These are phyloP conservation scores for Pichia pseudocactophila DNA, from an alignment of 805 yeast genomes.

Conservation along the genomic window DNA sequence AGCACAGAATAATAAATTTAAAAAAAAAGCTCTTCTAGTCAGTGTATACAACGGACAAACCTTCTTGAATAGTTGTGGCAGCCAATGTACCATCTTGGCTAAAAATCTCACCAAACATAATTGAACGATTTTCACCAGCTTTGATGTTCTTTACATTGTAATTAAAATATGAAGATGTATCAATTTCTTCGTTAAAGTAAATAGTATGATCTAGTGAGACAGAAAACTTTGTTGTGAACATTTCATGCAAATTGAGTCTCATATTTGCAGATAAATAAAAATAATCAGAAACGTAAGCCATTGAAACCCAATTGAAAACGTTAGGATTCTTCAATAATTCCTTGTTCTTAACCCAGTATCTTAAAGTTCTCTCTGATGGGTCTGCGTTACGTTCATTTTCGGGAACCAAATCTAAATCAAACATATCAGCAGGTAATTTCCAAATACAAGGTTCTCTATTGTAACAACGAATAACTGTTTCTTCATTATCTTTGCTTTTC, in stretches of 20 bases:
- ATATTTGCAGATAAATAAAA: constrained; percentile 44
- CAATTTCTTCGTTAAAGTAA: constrained; percentile 50
- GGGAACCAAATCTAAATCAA: constrained; percentile 21
- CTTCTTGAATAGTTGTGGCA: constrained; percentile 61
- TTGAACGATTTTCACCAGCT: constrained; percentile 43
- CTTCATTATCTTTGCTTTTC: constrained; percentile 14
- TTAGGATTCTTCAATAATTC: constrained; percentile 17
- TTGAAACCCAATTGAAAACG: constrained; percentile 44
- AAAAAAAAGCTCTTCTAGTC: constrained; percentile 2
- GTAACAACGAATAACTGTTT: constrained; percentile 20
- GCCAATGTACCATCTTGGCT: constrained; percentile 40
- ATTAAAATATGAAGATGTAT: constrained; percentile 36
- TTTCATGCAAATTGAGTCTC: constrained; percentile 39
- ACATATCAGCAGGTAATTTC: constrained; percentile 27
- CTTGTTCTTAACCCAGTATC: constrained; percentile 28
- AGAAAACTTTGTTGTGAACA: constrained; percentile 40
- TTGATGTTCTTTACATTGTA: constrained; percentile 41
- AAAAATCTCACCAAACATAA: constrained; percentile 52
- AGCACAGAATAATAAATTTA: background rate
- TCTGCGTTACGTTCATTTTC: constrained; percentile 12
- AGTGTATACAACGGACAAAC: constrained; percentile 33
- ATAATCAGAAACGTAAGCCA: constrained; percentile 53
- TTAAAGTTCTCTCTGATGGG: constrained; percentile 21
- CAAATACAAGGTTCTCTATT: constrained; percentile 28
- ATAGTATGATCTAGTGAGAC: constrained; percentile 61